Percentiles rank a stretch among this genome's conserved stretches.
These are phyloP conservation scores for Chrysanthemum seticuspe DNA, from an alignment of 129 eudicot species.

Conservation along the genomic window DNA sequence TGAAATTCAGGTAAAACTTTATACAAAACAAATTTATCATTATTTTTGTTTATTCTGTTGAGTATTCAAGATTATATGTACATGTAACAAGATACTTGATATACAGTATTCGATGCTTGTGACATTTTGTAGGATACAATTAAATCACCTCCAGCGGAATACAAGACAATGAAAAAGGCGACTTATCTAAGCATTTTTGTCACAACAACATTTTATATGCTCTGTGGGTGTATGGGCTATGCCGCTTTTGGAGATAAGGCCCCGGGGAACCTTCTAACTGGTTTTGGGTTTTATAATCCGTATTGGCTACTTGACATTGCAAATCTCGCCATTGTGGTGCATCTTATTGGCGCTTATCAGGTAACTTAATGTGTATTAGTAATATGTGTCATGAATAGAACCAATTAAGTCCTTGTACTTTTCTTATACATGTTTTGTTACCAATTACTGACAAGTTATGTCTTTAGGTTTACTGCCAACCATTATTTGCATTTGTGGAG, in stretches of 20 bases:
- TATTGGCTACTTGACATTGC: constrained; percentile 77
- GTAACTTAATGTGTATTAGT: constrained; percentile 12
- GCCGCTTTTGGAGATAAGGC: constrained; percentile 75
- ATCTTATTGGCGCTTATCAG: constrained; percentile 80
- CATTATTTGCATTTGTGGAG: constrained; percentile 64
- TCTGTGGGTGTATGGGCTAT: constrained; percentile 81
- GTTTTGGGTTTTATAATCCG: constrained; percentile 71
- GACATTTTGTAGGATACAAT: constrained; percentile 47
- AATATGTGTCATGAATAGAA: background rate
- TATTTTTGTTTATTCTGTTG: background rate
- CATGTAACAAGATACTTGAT: background rate
- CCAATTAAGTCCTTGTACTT: too few relatives aligned
- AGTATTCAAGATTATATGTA: too few relatives aligned
- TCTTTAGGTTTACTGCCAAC: constrained; percentile 59
- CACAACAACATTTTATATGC: constrained; percentile 55
- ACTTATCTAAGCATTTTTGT: constrained; percentile 44
- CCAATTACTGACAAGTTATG: background rate
- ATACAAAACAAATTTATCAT: background rate
- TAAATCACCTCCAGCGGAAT: constrained; percentile 72
- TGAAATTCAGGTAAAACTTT: constrained; percentile 55
- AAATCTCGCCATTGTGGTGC: constrained; percentile 63
- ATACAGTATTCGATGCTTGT: constrained; percentile 32
- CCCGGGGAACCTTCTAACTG: constrained; percentile 68
- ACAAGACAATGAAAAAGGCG: constrained; percentile 68
- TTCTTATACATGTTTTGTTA: background rate